Evolutionary conservation across 129 eudicot genomes (phyloP), one percentile per base, ranked within the genome.

Genomic region (Dittrichia graveolens): DNA sequence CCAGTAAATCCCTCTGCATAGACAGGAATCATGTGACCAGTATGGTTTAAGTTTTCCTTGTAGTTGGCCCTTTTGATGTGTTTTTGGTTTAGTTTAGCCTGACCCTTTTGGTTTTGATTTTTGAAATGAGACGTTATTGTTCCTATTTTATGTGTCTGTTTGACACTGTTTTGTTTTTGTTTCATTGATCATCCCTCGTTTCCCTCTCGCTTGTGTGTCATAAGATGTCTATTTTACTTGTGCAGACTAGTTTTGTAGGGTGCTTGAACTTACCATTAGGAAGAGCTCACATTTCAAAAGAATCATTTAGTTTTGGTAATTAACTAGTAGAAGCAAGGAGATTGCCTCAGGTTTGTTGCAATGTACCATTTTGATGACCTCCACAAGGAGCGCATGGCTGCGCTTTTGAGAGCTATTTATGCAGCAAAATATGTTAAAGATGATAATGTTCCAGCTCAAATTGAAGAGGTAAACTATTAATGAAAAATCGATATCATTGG

Each of bases 401-500:
- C 86, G 19, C 64, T 93, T 56, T 69, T 67, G 75, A 79, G 74
- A 60, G 96, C 84, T 37, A n/a, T 83, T 37, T 70, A 69, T 47
- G 88, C 85, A 40, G 67, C 83, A 48, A 85, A 74, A 65, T 75
- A 54, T 63, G 44, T 86, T 46, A 83, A 67, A 75, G 77, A 77
- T 12, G 96, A 90, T 73, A 83, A 49, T 40, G 59, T 71, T 63
- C 98, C 97, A 14, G 84, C 86, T 79, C 71, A 78, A 81, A 90
- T 94, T 37, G 98, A 94, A 84, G 97, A 90, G 95, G 98, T 92
- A 79, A 38, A 43, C 19, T 43, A 50, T 54, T 18, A 41, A 40
- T 40, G 6, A 39, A 61, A 40, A 49, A 37, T 37, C 38, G 7
- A 34, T 34, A 46, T 34, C 8, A 10, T 59, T 1, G 4, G 65